These are phyloP conservation scores for Singerocomus inundabilis DNA, from an alignment of 1,284 basidiomycete species.

Conservation along the genomic window DNA sequence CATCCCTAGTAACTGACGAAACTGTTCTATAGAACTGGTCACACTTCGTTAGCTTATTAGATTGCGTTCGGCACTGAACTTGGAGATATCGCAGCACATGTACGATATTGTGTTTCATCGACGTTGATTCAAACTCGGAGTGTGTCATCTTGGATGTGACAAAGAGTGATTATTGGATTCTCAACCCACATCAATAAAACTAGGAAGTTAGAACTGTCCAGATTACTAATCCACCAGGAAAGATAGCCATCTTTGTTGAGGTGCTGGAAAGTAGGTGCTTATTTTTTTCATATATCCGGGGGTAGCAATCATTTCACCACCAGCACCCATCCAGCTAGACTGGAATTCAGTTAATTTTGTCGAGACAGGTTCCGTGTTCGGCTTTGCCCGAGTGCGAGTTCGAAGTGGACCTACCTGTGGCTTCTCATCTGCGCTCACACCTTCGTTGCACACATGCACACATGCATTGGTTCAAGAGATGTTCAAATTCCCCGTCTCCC, in stretches of 20 bases:
- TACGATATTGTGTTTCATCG: not conserved
- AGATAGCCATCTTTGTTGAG: not conserved
- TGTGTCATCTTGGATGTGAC: not conserved
- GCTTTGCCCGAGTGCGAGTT: not conserved
- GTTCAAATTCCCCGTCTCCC: not conserved
- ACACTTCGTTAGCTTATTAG: constrained; percentile 27
- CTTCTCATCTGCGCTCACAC: not conserved
- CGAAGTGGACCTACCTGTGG: not conserved
- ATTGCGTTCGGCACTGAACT: not conserved
- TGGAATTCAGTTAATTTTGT: not conserved
- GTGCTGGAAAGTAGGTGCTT: not conserved
- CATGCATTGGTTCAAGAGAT: not conserved
- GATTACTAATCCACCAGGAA: not conserved
- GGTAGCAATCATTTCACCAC: not conserved
- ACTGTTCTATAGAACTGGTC: constrained; percentile 22
- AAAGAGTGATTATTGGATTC: not conserved
- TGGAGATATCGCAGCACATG: not conserved
- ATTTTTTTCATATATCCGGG: not conserved
- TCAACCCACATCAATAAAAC: not conserved
- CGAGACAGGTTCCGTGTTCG: not conserved
- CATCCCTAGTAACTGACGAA: constrained; percentile 14
- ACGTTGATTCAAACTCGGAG: not conserved
- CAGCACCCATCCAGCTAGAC: too few species aligned
- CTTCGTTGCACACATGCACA: too few species aligned
- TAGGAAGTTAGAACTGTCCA: not conserved